These are phyloP conservation scores for Plicaturopsis crispa DNA, from an alignment of 768 basidiomycete species.

Conservation along the genomic window DNA sequence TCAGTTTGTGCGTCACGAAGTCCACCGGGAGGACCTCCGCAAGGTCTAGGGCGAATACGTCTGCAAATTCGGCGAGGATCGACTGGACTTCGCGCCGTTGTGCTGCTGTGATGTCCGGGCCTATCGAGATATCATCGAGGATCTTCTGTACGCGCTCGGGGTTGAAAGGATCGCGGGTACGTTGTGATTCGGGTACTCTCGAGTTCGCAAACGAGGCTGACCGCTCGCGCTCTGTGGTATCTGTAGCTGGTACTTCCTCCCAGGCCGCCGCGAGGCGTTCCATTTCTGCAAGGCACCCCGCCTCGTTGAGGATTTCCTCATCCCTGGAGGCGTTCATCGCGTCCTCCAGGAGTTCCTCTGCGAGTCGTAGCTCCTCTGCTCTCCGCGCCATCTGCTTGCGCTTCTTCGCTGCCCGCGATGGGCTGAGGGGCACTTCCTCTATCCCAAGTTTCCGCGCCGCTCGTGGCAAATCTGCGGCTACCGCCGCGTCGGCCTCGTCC, in stretches of 20 bases:
- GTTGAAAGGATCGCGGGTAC: conserved; percentile 6
- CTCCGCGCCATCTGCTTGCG: too few relatives aligned
- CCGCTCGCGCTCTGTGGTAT: neutral
- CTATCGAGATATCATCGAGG: conserved; percentile 13
- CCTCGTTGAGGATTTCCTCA: neutral
- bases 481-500: too few relatives aligned
- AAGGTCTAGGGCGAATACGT: conserved; percentile 30
- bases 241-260: neutral
- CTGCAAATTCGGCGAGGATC: conserved; percentile 23
- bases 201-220: neutral
- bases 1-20: conserved; percentile 23
- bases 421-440: too few relatives aligned
- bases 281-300: neutral
- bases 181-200: neutral
- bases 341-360: too few relatives aligned
- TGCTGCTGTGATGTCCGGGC: conserved; percentile 18
- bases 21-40: conserved; percentile 26
- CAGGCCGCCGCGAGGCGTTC: neutral
- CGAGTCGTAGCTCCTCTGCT: too few relatives aligned
- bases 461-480: too few relatives aligned
- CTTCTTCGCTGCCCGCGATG: too few relatives aligned
- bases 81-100: conserved; percentile 15
- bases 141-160: conserved; percentile 10
- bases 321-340: too few relatives aligned
- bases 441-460: too few relatives aligned